Evolutionary conservation across 2,329 filamentous ascomycete species (phyloP).

Genomic region (Alternaria brassicae): DNA sequence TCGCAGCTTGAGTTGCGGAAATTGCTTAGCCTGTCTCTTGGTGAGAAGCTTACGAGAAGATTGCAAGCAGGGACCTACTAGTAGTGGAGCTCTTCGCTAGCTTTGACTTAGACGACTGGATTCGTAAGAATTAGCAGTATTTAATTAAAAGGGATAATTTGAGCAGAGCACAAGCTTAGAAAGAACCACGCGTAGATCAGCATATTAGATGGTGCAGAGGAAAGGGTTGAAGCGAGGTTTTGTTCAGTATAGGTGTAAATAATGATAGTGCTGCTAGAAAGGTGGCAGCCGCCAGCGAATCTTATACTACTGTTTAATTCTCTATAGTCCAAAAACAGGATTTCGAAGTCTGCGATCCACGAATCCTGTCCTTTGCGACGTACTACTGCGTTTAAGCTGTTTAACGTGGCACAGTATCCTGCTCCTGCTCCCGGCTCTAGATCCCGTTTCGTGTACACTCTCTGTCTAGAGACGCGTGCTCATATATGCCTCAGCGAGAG

Average conservation of each 20-base stretch:
- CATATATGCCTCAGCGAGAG: neutral
- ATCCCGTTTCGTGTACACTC: neutral
- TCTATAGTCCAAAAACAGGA: neutral
- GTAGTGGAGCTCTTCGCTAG: neutral
- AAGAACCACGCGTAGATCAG: neutral
- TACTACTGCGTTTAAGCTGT: neutral
- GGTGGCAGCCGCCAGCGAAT: neutral
- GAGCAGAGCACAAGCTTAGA: neutral
- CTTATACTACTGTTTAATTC: neutral
- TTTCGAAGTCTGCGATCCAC: neutral
- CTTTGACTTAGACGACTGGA: neutral
- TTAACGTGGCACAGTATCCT: neutral
- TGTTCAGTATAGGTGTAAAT: neutral
- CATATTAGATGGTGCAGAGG: neutral
- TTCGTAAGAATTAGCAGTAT: neutral
- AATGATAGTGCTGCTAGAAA: neutral
- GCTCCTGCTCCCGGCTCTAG: neutral
- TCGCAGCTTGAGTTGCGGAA: neutral
- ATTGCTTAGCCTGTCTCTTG: neutral
- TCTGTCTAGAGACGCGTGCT: neutral
- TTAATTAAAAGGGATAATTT: neutral
- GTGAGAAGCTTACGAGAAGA: neutral
- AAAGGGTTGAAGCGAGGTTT: neutral
- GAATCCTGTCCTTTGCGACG: neutral
- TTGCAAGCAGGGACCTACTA: neutral